Evolutionary conservation across 495 filamentous ascomycete species (phyloP).

Genomic region (Neurospora cerealis): DNA sequence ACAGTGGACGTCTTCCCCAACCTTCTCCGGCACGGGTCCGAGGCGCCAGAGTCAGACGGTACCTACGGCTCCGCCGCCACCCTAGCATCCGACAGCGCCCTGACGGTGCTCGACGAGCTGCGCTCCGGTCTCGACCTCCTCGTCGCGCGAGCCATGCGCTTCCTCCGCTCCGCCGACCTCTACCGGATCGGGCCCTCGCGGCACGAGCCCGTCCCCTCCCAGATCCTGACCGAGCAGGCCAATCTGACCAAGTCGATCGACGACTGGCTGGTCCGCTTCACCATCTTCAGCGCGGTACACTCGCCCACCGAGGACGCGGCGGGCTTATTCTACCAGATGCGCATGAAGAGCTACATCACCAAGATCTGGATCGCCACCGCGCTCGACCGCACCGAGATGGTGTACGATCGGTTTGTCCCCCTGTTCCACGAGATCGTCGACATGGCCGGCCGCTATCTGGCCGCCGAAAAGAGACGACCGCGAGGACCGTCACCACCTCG

Average conservation of each 20-base stretch:
- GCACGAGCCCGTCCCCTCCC: conserved; percentile 1
- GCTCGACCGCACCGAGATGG: conserved; percentile 17
- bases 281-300: conserved; percentile 5
- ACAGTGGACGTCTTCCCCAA: conserved; percentile 16
- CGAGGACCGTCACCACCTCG: not conserved
- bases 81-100: conserved; percentile 2
- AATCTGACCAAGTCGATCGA: conserved; percentile 3
- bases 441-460: conserved; percentile 2
- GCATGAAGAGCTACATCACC: conserved; percentile 12
- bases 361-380: conserved; percentile 17
- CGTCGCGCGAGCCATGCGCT: conserved; percentile 13
- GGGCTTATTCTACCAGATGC: conserved; percentile 1
- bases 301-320: not conserved
- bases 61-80: conserved; percentile 4
- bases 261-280: conserved; percentile 17
- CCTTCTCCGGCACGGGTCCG: not conserved
- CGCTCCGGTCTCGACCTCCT: conserved; percentile 19
- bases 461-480: conserved; percentile 1
- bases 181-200: conserved; percentile 13
- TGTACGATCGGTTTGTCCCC: conserved; percentile 15
- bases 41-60: not conserved
- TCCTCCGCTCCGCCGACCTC: conserved; percentile 17
- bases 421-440: conserved; percentile 15
- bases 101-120: conserved; percentile 13
- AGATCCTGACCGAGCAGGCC: conserved; percentile 2